These are phyloP conservation scores for Ophidiomyces ophidiicola DNA, from an alignment of 2,329 filamentous ascomycete species.

Conservation along the genomic window DNA sequence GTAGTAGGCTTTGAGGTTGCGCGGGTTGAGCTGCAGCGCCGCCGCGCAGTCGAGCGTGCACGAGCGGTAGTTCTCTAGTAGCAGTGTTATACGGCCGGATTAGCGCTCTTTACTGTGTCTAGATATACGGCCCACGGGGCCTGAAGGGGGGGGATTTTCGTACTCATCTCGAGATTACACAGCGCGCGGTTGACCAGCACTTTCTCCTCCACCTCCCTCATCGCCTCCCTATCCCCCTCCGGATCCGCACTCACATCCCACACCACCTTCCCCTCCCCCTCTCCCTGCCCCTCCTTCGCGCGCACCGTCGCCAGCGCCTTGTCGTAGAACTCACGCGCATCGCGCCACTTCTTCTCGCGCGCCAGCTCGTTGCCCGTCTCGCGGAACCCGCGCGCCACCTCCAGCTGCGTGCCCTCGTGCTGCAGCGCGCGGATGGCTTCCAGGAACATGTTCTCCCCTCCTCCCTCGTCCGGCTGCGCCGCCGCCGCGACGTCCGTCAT, in stretches of 20 bases:
- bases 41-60: constrained; percentile 75
- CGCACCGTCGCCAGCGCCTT: constrained; percentile 68
- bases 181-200: constrained; percentile 79
- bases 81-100: neutral
- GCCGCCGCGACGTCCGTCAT: constrained; percentile 76
- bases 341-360: constrained; percentile 56
- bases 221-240: constrained; percentile 48
- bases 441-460: constrained; percentile 65
- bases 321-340: constrained; percentile 83
- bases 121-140: neutral
- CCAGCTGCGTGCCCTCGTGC: constrained; percentile 79
- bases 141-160: constrained; percentile 17
- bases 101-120: neutral
- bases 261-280: constrained; percentile 21
- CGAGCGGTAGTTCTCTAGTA: constrained; percentile 65
- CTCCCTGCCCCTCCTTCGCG: constrained; percentile 43
- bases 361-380: constrained; percentile 88
- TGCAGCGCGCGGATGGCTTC: constrained; percentile 82
- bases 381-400: constrained; percentile 75
- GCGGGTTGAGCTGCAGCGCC: constrained; percentile 63
- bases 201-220: constrained; percentile 57
- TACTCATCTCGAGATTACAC: constrained; percentile 73
- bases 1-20: constrained; percentile 84
- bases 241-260: constrained; percentile 41
- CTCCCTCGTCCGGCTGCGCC: constrained; percentile 42